Percentiles rank a stretch among this genome's conserved stretches.
These are phyloP conservation scores for Peronospora tabacina DNA, from an alignment of 352 stramenopile genomes.

Conservation along the genomic window DNA sequence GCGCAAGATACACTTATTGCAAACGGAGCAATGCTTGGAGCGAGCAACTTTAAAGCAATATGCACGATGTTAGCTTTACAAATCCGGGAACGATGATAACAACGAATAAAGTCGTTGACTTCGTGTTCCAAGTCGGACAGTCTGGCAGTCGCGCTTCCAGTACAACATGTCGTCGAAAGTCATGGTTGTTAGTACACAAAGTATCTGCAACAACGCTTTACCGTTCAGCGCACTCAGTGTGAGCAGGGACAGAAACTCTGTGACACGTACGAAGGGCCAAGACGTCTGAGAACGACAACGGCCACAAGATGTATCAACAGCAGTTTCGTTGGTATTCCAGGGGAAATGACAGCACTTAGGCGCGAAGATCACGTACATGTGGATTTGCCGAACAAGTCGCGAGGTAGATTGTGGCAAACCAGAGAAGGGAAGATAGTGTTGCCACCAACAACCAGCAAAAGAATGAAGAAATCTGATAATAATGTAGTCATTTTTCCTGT, in stretches of 20 bases:
- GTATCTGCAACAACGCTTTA: constrained; percentile 24
- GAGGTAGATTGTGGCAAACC: constrained; percentile 41
- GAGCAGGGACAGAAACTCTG: neutral
- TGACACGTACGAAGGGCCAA: constrained; percentile 34
- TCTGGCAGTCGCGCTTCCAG: constrained; percentile 9
- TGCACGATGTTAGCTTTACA: constrained; percentile 3
- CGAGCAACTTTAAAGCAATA: constrained; percentile 16
- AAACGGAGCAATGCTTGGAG: constrained; percentile 65
- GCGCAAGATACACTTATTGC: constrained; percentile 53
- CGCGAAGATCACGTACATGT: too few species aligned
- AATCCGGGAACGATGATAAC: neutral
- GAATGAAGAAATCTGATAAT: too few species aligned
- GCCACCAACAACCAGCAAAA: constrained; percentile 48
- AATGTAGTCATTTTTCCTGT: constrained; percentile 4
- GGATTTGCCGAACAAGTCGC: constrained; percentile 24
- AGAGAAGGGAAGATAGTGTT: constrained; percentile 46
- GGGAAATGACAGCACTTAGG: too few species aligned
- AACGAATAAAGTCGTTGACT: constrained; percentile 18
- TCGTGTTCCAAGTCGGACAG: constrained; percentile 44
- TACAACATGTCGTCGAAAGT: constrained; percentile 43
- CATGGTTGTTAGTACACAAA: constrained; percentile 52
- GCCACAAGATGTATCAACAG: constrained; percentile 28
- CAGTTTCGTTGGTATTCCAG: neutral
- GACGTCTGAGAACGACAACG: constrained; percentile 34
- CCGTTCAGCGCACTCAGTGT: neutral